A percentile compares a stretch with the other conserved stretches of the same genome.
Evolutionary conservation across 495 filamentous ascomycete species (phyloP).

Genomic region (Astrothelium macrocarpum): DNA sequence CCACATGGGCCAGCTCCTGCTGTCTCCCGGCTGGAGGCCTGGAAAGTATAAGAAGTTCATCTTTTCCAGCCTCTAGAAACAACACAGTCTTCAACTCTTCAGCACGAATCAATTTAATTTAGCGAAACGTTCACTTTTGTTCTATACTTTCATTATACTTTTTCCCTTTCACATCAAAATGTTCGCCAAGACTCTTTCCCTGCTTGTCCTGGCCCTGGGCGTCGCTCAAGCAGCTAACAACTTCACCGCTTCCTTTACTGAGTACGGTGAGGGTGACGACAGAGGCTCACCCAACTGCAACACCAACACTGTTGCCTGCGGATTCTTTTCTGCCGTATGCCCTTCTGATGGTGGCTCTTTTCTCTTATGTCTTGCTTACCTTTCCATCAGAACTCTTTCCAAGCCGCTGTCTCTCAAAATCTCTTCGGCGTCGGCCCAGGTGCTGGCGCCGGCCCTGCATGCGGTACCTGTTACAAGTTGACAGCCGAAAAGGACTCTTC

Average conservation of each 20-base stretch:
- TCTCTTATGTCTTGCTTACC: background rate
- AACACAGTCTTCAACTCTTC: background rate
- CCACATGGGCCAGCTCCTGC: background rate
- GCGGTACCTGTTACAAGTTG: constrained; percentile 31
- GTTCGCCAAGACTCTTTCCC: constrained; percentile 14
- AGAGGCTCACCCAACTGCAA: constrained; percentile 17
- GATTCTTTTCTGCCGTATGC: constrained; percentile 16
- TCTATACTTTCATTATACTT: background rate
- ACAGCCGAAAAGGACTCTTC: constrained; percentile 21
- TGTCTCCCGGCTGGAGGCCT: background rate
- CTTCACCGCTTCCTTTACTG: constrained; percentile 23
- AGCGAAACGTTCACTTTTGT: background rate
- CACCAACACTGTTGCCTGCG: constrained; percentile 17
- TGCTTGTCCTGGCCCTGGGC: constrained; percentile 9
- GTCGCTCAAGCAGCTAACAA: background rate
- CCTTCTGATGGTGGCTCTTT: background rate
- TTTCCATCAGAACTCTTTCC: background rate
- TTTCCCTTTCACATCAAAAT: constrained; percentile 4
- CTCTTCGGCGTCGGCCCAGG: constrained; percentile 31
- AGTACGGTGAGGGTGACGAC: constrained; percentile 19
- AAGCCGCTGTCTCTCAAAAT: constrained; percentile 32
- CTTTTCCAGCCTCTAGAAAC: background rate
- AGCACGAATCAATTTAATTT: background rate
- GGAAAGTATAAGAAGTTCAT: background rate
- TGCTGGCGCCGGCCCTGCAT: constrained; percentile 28